Conservation (phyloP, 1,284 basidiomycete species). For the Pterulicium gracile region DNA sequence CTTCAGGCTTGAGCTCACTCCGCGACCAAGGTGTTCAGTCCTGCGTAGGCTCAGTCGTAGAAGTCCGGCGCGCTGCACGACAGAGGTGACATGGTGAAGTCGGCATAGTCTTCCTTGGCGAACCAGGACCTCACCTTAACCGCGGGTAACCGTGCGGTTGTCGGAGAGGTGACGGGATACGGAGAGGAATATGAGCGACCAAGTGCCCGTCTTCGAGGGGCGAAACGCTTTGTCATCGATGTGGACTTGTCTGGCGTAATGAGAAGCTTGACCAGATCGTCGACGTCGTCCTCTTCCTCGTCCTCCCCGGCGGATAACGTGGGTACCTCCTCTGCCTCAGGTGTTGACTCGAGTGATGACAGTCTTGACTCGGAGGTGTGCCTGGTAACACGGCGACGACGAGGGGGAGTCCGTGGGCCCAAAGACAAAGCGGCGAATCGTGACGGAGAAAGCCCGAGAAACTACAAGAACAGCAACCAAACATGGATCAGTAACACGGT, state of each 20-base stretch:
- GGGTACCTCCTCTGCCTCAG: conserved; percentile 30
- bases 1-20: conserved; percentile 3
- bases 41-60: conserved; percentile 26
- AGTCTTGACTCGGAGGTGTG: conserved; percentile 34
- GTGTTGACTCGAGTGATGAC: conserved; percentile 49
- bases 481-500: conserved; percentile 5
- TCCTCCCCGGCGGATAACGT: conserved; percentile 26
- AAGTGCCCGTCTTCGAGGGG: background rate
- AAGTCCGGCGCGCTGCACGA: conserved; percentile 32
- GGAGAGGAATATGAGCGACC: conserved; percentile 13
- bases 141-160: conserved; percentile 9
- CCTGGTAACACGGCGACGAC: conserved; percentile 20
- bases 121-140: background rate
- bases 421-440: conserved; percentile 41
- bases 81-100: conserved; percentile 39
- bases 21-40: conserved; percentile 3
- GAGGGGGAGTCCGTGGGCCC: conserved; percentile 36
- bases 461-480: conserved; percentile 14
- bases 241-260: background rate
- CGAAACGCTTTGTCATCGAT: background rate
- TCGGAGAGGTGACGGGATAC: conserved; percentile 21
- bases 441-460: conserved; percentile 23
- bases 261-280: conserved; percentile 10
- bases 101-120: conserved; percentile 28
- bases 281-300: conserved; percentile 18